Evolutionary conservation across 1,139 yeast species (phyloP).

Genomic region (Candida mesenterica): DNA sequence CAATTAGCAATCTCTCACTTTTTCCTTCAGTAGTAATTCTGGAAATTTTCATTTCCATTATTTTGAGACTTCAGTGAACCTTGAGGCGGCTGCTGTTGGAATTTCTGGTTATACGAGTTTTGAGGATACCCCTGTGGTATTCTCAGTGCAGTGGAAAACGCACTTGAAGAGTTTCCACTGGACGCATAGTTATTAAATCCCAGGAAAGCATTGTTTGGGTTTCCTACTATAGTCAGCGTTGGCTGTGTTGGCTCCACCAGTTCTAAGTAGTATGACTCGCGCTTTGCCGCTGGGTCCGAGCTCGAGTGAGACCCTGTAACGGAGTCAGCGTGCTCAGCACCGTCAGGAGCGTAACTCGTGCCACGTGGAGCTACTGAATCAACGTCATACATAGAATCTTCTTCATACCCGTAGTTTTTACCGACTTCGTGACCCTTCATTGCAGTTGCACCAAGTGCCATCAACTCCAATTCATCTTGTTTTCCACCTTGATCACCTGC

Average conservation of each 20-base stretch:
- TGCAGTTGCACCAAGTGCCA: conserved; percentile 87
- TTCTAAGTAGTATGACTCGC: conserved; percentile 35
- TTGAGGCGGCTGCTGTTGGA: conserved; percentile 3
- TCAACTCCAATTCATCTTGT: conserved; percentile 70
- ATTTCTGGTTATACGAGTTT: conserved; percentile 5
- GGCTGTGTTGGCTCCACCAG: conserved; percentile 44
- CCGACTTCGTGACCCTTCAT: conserved; percentile 70
- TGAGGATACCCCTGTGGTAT: conserved; percentile 12
- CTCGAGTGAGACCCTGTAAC: conserved; percentile 10
- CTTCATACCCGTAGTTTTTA: conserved; percentile 21
- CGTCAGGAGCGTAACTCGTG: conserved; percentile 6
- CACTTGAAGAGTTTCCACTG: conserved; percentile 8
- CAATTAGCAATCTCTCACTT: too few species aligned
- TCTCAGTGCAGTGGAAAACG: conserved; percentile 7
- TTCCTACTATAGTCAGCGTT: conserved; percentile 44
- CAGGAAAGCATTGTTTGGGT: conserved; percentile 35
- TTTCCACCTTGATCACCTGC: conserved; percentile 15
- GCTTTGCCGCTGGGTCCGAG: conserved; percentile 18
- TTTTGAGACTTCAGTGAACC: conserved; percentile 3
- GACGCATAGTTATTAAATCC: conserved; percentile 20
- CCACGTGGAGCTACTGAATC: conserved; percentile 19
- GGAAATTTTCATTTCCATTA: conserved; percentile 2
- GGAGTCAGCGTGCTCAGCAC: conserved; percentile 8
- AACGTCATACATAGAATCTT: conserved; percentile 36
- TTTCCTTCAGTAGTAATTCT: neutral